Percentiles rank a stretch among this genome's conserved stretches.
Evolutionary conservation across 306 rosid species (phyloP).

Genomic region (Hylodesmum podocarpum): DNA sequence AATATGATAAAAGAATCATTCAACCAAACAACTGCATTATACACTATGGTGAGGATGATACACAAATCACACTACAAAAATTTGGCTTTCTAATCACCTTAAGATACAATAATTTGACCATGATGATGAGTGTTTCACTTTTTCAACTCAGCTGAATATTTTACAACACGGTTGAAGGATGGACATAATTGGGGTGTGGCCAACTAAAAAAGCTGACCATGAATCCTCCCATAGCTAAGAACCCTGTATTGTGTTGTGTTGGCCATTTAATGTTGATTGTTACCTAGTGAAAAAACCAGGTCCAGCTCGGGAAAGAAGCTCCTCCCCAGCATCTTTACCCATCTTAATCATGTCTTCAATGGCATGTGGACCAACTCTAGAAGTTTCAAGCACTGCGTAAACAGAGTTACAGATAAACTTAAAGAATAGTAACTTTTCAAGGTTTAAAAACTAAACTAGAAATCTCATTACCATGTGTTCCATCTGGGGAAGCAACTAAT

Average conservation of each 20-base stretch:
- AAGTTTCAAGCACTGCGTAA: conserved; percentile 74
- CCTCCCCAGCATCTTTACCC: conserved; percentile 90
- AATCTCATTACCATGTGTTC: conserved; percentile 59
- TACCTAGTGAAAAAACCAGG: conserved; percentile 71
- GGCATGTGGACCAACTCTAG: conserved; percentile 63
- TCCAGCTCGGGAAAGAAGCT: conserved; percentile 81
- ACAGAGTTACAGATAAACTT: neutral
- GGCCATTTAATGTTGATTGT: neutral
- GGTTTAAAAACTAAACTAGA: neutral
- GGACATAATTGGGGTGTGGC: conserved; percentile 11
- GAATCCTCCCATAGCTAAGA: conserved; percentile 9
- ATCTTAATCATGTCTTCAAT: conserved; percentile 69
- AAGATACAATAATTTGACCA: conserved; percentile 28
- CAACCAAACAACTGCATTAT: neutral
- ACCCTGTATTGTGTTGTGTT: neutral
- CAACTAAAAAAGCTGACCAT: conserved; percentile 2
- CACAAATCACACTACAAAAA: conserved; percentile 11
- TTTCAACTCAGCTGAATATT: conserved; percentile 5
- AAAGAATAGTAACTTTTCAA: neutral
- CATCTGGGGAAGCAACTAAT: conserved; percentile 86
- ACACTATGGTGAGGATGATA: conserved; percentile 12
- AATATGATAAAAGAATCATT: neutral
- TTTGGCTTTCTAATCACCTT: conserved; percentile 35
- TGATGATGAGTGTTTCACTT: neutral
- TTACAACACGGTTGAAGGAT: conserved; percentile 13